Evolutionary conservation across 192 early-diverging fungal species (phyloP).

Genomic region (Entomortierella lignicola): DNA sequence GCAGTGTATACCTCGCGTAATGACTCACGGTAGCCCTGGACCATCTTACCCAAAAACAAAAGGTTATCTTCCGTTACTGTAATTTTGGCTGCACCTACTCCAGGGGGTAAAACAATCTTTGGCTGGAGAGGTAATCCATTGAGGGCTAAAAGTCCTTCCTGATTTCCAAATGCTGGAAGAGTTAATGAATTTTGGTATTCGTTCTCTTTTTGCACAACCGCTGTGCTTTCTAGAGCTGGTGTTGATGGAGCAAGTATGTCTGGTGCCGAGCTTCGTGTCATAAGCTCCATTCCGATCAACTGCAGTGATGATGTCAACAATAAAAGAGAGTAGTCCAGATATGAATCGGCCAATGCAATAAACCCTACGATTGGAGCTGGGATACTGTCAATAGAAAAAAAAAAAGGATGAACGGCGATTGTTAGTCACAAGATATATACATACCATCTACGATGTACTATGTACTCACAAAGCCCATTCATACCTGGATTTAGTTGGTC

Average conservation of each 20-base stretch:
- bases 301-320: slow-evolving; percentile 65
- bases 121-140: slow-evolving; percentile 51
- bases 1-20: slow-evolving; percentile 51
- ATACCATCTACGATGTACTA: no score
- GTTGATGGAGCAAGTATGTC: not conserved
- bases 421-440: no score
- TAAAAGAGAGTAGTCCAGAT: slow-evolving; percentile 78
- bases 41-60: slow-evolving; percentile 50
- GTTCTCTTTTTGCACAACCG: not conserved
- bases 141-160: slow-evolving; percentile 43
- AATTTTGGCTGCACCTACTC: slow-evolving; percentile 55
- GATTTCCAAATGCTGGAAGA: slow-evolving; percentile 51
- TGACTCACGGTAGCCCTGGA: slow-evolving; percentile 48
- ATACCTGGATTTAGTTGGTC: slow-evolving; percentile 44
- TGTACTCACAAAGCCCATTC: no score
- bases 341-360: slow-evolving; percentile 69
- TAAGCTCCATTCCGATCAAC: slow-evolving; percentile 65
- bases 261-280: slow-evolving; percentile 10
- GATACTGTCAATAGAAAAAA: slow-evolving; percentile 19
- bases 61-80: slow-evolving; percentile 59
- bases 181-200: slow-evolving; percentile 43
- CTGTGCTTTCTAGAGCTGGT: not conserved
- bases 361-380: slow-evolving; percentile 69
- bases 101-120: slow-evolving; percentile 57
- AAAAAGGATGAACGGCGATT: no score